Evolutionary conservation across 1,284 basidiomycete genomes (phyloP).

Genomic region (Amylostereum areolatum): DNA sequence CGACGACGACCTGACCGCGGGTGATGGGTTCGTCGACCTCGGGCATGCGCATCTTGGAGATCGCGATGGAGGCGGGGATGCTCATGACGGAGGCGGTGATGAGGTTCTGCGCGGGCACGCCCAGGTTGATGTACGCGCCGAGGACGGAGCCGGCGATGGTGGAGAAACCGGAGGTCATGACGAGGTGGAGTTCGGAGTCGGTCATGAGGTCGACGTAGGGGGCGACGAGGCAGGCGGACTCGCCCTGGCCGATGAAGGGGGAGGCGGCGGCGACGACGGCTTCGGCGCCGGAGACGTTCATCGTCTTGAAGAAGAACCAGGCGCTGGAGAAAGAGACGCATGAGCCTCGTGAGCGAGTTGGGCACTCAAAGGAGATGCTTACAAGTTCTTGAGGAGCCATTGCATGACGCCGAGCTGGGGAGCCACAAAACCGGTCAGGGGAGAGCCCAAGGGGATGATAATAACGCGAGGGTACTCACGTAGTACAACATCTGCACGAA

Average conservation of each 20-base stretch:
- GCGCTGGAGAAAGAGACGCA: constrained; percentile 54
- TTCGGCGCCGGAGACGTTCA: constrained; percentile 86
- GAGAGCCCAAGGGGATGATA: neutral
- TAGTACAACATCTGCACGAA: constrained; percentile 87
- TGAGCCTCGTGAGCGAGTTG: too few relatives aligned
- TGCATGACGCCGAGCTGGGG: constrained; percentile 73
- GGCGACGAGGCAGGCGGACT: constrained; percentile 78
- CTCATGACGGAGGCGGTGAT: constrained; percentile 92
- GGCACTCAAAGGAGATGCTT: constrained; percentile 20
- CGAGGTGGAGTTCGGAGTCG: constrained; percentile 81
- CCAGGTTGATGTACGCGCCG: constrained; percentile 77
- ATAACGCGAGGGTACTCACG: constrained; percentile 19
- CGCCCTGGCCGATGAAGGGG: constrained; percentile 88
- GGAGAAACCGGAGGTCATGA: constrained; percentile 90
- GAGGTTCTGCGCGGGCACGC: constrained; percentile 78
- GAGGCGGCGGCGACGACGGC: constrained; percentile 89
- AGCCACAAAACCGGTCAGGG: too few relatives aligned
- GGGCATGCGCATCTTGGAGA: constrained; percentile 81
- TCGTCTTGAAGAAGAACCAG: constrained; percentile 88
- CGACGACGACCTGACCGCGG: constrained; percentile 72
- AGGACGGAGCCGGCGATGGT: constrained; percentile 90
- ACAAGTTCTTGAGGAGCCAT: constrained; percentile 82
- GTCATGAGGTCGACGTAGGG: constrained; percentile 91
- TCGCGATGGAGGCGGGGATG: constrained; percentile 89
- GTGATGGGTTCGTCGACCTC: constrained; percentile 85